These are phyloP conservation scores for Catharanthus roseus DNA, from an alignment of 257 asterid species.

Conservation along the genomic window DNA sequence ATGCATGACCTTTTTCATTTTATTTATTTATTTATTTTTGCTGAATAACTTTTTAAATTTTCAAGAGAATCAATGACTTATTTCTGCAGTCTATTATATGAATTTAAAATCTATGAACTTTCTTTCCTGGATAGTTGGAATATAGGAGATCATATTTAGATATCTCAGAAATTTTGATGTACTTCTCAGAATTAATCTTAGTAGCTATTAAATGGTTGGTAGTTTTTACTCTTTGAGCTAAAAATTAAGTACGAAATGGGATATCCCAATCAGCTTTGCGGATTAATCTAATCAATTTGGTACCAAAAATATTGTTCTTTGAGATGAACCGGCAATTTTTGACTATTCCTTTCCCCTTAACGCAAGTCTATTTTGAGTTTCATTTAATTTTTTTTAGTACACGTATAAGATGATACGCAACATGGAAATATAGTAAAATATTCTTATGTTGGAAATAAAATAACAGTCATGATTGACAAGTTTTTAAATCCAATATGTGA, in stretches of 20 bases:
- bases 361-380: not conserved
- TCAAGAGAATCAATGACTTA: not conserved
- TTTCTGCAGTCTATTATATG: not conserved
- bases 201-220: not conserved
- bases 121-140: not conserved
- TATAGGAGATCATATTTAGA: not conserved
- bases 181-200: not conserved
- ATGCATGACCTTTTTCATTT: not conserved
- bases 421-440: not conserved
- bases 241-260: not conserved
- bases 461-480: not conserved
- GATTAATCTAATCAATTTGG: not conserved
- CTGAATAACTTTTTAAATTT: no score
- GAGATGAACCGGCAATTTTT: not conserved
- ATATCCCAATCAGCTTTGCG: not conserved
- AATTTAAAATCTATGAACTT: conserved; percentile 1
- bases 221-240: not conserved
- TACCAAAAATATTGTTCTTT: not conserved
- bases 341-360: not conserved
- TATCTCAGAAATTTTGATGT: not conserved
- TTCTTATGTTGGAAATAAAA: not conserved
- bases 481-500: not conserved
- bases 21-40: no score
- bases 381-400: no score
- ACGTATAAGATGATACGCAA: not conserved